These are phyloP conservation scores for Nymphaea thermarum DNA, from an alignment of 164 flowering plant species.

Conservation along the genomic window DNA sequence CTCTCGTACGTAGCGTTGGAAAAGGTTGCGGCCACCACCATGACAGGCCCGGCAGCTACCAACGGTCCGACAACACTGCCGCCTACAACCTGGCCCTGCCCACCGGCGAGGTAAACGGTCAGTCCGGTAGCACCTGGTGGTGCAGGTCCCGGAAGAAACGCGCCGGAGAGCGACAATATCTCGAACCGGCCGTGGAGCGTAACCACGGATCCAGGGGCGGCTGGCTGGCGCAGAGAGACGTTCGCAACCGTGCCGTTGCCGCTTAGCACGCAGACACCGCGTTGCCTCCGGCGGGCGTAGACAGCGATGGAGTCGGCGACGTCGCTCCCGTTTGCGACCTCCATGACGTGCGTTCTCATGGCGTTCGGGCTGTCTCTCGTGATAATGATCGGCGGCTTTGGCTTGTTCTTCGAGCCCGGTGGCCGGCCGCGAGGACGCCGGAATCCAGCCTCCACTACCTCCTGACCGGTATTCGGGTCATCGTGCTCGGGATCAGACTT, in stretches of 20 bases:
- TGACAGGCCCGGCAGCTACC: conserved; percentile 63
- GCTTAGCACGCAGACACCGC: conserved; percentile 70
- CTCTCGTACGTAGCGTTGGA: conserved; percentile 62
- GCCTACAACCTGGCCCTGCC: conserved; percentile 64
- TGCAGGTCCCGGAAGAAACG: conserved; percentile 66
- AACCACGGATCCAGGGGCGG: conserved; percentile 52
- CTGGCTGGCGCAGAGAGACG: conserved; percentile 58
- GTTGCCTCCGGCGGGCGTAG: conserved; percentile 52
- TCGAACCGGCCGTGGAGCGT: conserved; percentile 69
- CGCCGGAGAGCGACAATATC: conserved; percentile 58
- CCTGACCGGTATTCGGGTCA: conserved; percentile 1
- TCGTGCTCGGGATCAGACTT: not conserved
- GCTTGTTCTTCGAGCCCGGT: conserved; percentile 59
- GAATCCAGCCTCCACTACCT: conserved; percentile 40
- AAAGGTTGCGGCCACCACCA: conserved; percentile 71
- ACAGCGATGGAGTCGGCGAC: conserved; percentile 55
- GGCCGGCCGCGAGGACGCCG: conserved; percentile 65
- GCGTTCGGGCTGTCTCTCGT: conserved; percentile 79
- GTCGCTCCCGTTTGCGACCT: conserved; percentile 51
- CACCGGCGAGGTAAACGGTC: conserved; percentile 62
- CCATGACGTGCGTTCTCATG: conserved; percentile 70
- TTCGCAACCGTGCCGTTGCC: conserved; percentile 67
- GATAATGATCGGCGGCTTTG: conserved; percentile 67
- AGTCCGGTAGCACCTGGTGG: conserved; percentile 71
- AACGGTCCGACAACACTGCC: conserved; percentile 67